Evolutionary conservation across 2,329 filamentous ascomycete species (phyloP).

Genomic region (Neofusicoccum parvum): DNA sequence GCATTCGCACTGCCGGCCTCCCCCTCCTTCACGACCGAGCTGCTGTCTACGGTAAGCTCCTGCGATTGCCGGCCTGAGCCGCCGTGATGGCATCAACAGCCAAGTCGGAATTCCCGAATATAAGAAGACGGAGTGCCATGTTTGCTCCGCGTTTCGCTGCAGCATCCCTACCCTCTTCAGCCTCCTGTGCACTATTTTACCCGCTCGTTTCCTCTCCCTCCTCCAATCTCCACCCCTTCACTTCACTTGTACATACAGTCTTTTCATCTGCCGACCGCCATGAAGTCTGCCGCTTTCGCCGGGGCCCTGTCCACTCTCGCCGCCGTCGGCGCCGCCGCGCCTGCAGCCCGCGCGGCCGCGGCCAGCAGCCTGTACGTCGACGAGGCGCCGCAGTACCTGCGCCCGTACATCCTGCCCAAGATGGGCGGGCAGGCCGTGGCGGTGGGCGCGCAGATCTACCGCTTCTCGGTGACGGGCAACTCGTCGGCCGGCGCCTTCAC

Average conservation of each 20-base stretch:
- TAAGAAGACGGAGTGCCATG: neutral
- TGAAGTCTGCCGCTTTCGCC: constrained; percentile 14
- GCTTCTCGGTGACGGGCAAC: constrained; percentile 48
- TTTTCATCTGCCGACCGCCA: neutral
- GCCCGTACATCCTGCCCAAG: constrained; percentile 41
- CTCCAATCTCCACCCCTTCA: neutral
- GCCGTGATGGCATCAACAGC: neutral
- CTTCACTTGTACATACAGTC: neutral
- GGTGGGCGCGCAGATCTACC: constrained; percentile 43
- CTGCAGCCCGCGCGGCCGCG: neutral
- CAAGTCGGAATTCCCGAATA: constrained; percentile 5
- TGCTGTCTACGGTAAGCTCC: neutral
- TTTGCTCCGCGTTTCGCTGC: neutral
- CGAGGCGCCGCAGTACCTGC: constrained; percentile 35
- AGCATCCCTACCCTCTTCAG: neutral
- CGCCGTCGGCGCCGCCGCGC: neutral
- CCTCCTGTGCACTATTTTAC: neutral
- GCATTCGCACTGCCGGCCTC: neutral
- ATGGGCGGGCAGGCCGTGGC: constrained; percentile 38
- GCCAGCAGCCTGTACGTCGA: constrained; percentile 24
- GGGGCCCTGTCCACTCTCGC: constrained; percentile 1
- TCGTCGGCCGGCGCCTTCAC: constrained; percentile 50
- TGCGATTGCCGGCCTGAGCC: neutral
- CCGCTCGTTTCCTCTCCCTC: neutral
- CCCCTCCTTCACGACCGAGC: neutral